These are phyloP conservation scores for Xylaria nigripes DNA, from an alignment of 495 filamentous ascomycete genomes.

Conservation along the genomic window DNA sequence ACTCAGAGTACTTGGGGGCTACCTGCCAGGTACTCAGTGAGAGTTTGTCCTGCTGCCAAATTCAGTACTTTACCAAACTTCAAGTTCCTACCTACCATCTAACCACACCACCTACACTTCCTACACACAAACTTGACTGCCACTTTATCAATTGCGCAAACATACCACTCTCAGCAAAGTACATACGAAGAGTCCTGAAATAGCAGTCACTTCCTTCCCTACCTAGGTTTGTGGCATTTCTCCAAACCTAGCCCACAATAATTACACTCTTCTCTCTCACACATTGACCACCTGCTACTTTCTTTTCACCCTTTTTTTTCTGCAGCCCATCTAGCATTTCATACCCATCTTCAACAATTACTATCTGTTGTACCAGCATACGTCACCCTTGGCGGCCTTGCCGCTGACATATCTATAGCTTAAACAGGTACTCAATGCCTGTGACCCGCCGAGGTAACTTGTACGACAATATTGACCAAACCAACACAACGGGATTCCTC, in stretches of 20 bases:
- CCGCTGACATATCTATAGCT: conserved; percentile 34
- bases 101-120: neutral
- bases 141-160: neutral
- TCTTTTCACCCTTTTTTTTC: neutral
- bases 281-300: neutral
- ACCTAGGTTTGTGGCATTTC: neutral
- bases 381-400: neutral
- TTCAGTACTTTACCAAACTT: too few relatives aligned
- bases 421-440: conserved; percentile 87
- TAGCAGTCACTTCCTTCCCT: neutral
- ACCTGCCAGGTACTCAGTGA: too few relatives aligned
- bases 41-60: too few relatives aligned
- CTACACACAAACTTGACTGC: neutral
- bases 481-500: conserved; percentile 73
- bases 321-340: neutral
- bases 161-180: neutral
- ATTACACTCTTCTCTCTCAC: neutral
- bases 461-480: conserved; percentile 54
- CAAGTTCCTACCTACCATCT: neutral
- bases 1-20: too few relatives aligned
- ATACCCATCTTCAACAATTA: neutral
- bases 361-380: neutral
- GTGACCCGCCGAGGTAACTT: conserved; percentile 57
- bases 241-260: neutral
- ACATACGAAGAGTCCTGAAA: neutral